phyloP scores from a whole-genome alignment of 1,284 basidiomycete species.

The Ceratobasidium sp. region DNA sequence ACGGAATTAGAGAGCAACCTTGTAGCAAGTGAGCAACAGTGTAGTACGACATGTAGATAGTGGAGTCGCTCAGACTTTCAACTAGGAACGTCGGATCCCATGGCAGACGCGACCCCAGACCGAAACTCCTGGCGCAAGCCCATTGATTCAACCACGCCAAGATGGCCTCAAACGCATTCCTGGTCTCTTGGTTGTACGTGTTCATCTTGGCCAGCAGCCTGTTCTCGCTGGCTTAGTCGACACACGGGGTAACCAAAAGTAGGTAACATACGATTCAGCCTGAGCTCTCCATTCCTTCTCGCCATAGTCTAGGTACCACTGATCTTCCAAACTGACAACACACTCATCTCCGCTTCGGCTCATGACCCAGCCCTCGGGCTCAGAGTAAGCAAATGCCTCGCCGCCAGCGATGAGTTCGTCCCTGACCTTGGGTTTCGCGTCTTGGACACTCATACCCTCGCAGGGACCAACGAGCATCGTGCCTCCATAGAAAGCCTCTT shows the following conservation, averaged over 20 bases:
- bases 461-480: slow-evolving; percentile 90
- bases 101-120: slow-evolving; percentile 93
- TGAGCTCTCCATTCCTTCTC: slow-evolving; percentile 87
- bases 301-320: slow-evolving; percentile 99
- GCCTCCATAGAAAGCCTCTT: slow-evolving; percentile 97
- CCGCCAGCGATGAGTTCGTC: slow-evolving; percentile 81
- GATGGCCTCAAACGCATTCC: slow-evolving; percentile 90
- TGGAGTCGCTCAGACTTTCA: slow-evolving; percentile 96
- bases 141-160: slow-evolving; percentile 97
- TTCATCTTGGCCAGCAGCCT: slow-evolving; percentile 89
- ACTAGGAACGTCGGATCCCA: slow-evolving; percentile 98
- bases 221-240: slow-evolving; percentile 3
- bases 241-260: not conserved
- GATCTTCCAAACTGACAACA: slow-evolving; percentile 97
- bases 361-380: slow-evolving; percentile 93
- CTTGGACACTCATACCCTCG: slow-evolving; percentile 86
- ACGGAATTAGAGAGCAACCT: slow-evolving; percentile 58
- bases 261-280: slow-evolving; percentile 73
- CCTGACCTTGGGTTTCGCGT: slow-evolving; percentile 90
- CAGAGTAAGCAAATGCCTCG: slow-evolving; percentile 90
- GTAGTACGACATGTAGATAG: slow-evolving; percentile 99
- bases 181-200: slow-evolving; percentile 87
- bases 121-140: slow-evolving; percentile 98
- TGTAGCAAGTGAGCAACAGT: slow-evolving; percentile 92
- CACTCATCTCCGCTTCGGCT: slow-evolving; percentile 94